Evolutionary conservation across 2,329 filamentous ascomycete species (phyloP).

Genomic region (Biscogniauxia mediterranea): DNA sequence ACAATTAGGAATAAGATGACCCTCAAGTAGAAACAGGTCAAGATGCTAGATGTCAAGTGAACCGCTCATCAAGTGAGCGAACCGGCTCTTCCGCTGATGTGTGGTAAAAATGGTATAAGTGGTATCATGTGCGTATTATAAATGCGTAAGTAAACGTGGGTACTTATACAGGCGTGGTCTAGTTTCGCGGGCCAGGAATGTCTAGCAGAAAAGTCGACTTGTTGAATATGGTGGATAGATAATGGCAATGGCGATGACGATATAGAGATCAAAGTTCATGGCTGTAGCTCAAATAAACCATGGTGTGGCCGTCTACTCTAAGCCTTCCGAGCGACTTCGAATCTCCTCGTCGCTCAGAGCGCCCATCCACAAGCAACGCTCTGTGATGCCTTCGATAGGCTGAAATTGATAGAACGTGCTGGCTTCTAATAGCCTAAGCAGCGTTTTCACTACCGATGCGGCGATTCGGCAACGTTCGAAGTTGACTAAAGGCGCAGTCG

Average conservation of each 20-base stretch:
- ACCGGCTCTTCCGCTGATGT: background rate
- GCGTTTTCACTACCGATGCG: slow-evolving; percentile 74
- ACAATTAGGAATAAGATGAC: slow-evolving; percentile 2
- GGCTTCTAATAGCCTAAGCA: slow-evolving; percentile 75
- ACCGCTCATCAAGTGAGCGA: background rate
- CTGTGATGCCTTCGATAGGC: slow-evolving; percentile 73
- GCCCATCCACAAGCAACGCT: slow-evolving; percentile 82
- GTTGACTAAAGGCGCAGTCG: slow-evolving; percentile 70
- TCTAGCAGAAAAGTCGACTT: background rate
- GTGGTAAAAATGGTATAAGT: background rate
- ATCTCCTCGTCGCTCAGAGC: slow-evolving; percentile 77
- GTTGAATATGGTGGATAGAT: background rate
- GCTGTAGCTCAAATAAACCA: slow-evolving; percentile 1
- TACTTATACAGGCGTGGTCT: background rate
- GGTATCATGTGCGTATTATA: background rate
- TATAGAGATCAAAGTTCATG: background rate
- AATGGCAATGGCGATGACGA: background rate
- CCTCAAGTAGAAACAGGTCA: slow-evolving; percentile 2
- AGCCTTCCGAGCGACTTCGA: slow-evolving; percentile 47
- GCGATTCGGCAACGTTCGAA: slow-evolving; percentile 79
- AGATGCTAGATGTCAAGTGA: slow-evolving; percentile 11
- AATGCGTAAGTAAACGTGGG: background rate
- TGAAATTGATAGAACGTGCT: slow-evolving; percentile 73
- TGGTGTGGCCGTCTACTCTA: slow-evolving; percentile 38
- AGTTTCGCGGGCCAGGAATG: background rate